Evolutionary conservation across 108 stramenopile species (phyloP), one percentile per base, ranked within the genome.

Genomic region (Cyclotella sp.): DNA sequence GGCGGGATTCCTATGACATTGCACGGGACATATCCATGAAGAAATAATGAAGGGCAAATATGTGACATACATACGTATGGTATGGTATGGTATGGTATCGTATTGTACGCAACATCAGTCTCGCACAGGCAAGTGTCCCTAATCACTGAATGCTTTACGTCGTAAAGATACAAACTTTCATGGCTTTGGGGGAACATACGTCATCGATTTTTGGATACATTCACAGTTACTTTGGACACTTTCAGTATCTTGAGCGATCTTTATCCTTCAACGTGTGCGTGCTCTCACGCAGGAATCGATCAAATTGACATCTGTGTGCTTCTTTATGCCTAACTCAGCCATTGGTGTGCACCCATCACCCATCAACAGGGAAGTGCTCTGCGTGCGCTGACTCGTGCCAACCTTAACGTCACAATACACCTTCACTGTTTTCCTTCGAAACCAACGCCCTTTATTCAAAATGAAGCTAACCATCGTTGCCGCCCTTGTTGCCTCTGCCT

Each of bases 381-480:
- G 19, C 47, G n/a, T 49, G 47, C 47, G 47, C 47, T n/a, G 15
- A 16, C 21, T 22, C 55, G 24, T 26, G 22, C 24, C 55, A n/a
- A 3, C 55, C 0, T 21, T 8, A 8, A 12, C 55, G 6, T 24
- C 60, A 62, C 14, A 62, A 62, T 40, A n/a, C 0, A 41, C 14
- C 30, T 39, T 26, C 13, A 0, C 22, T 26, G 11, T 65, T 34
- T 10, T 9, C 1, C 13, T 22, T 22, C 14, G 28, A 47, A 24
- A 24, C 27, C 27, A 45, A 14, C 72, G 41, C 40, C 16, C 34
- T 19, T 21, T n/a, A n/a, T 52, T 7, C 86, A 93, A 77, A 45
- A 93, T 93, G 93, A 91, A 93, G 90, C 71, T 90, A 74, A 78
- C 89, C 74, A 76, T 91, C 77, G 57, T 87, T 78, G 86, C 93